Conservation (phyloP, 1,284 basidiomycete genomes). For the Malassezia dermatis region DNA sequence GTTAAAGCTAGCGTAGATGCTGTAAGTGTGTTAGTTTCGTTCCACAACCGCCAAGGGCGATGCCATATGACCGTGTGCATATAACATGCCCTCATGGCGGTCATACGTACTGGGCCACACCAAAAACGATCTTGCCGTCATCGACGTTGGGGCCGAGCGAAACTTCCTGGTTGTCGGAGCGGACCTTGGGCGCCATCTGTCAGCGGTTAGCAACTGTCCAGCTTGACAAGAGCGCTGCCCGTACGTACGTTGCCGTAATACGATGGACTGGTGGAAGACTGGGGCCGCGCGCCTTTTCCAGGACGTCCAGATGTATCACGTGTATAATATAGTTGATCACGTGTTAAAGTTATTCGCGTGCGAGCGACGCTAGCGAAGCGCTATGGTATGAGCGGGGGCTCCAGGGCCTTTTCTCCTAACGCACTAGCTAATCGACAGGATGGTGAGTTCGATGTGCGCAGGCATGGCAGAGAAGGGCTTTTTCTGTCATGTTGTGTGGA, state of each 20-base stretch:
- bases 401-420: conserved; percentile 5
- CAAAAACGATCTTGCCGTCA: conserved; percentile 48
- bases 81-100: not conserved
- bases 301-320: not conserved
- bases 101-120: conserved; percentile 43
- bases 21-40: conserved; percentile 15
- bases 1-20: conserved; percentile 62
- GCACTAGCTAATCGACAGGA: conserved; percentile 12
- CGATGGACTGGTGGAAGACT: conserved; percentile 14
- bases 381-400: not conserved
- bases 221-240: not conserved
- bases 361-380: not conserved
- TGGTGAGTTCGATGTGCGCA: conserved; percentile 7
- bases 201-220: conserved; percentile 4
- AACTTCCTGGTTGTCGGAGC: conserved; percentile 34
- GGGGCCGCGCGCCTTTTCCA: conserved; percentile 3
- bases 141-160: conserved; percentile 48
- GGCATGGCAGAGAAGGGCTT: not conserved
- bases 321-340: conserved; percentile 15
- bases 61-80: conserved; percentile 7
- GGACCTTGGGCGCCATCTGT: conserved; percentile 47
- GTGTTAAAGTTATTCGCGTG: conserved; percentile 7
- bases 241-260: conserved; percentile 14
- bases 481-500: not conserved
- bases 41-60: conserved; percentile 1